Evolutionary conservation across 495 filamentous ascomycete species (phyloP).

Genomic region (Penicillium steckii): DNA sequence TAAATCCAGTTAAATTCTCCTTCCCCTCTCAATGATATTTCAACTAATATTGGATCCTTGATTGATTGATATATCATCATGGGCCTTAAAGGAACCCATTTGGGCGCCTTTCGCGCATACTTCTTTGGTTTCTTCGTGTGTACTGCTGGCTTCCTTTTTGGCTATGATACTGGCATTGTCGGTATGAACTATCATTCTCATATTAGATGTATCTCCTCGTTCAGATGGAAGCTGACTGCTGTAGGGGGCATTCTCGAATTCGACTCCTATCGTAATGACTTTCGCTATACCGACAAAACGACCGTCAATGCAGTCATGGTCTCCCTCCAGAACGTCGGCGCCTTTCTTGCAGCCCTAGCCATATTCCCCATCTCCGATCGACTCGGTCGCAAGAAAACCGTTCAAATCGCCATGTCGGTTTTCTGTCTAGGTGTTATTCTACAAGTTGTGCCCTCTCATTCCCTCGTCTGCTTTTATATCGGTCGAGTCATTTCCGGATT

Average conservation of each 20-base stretch:
- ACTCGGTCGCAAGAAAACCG: conserved; percentile 44
- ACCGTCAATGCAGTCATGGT: conserved; percentile 31
- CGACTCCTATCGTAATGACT: conserved; percentile 22
- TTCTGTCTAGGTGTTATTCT: conserved; percentile 46
- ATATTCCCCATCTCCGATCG: conserved; percentile 40
- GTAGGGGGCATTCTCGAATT: conserved; percentile 26
- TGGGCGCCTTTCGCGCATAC: conserved; percentile 27
- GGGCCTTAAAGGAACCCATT: conserved; percentile 21
- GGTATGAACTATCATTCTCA: conserved; percentile 9
- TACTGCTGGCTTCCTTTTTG: conserved; percentile 27
- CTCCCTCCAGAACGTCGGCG: conserved; percentile 28
- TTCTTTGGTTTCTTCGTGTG: conserved; percentile 30
- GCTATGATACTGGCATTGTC: conserved; percentile 31
- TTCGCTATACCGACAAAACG: conserved; percentile 25
- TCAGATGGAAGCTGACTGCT: neutral
- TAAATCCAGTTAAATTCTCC: no score
- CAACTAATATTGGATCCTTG: no score
- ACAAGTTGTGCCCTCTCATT: conserved; percentile 42
- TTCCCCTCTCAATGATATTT: no score
- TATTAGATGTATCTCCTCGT: neutral
- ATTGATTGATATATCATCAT: no score
- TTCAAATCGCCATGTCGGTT: conserved; percentile 38
- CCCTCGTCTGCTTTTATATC: conserved; percentile 45
- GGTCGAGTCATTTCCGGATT: conserved; percentile 53
- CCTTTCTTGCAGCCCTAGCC: conserved; percentile 36